Percentiles rank a stretch among this genome's conserved stretches.
Evolutionary conservation across 2,329 filamentous ascomycete species (phyloP).

Genomic region (Fusarium udum): DNA sequence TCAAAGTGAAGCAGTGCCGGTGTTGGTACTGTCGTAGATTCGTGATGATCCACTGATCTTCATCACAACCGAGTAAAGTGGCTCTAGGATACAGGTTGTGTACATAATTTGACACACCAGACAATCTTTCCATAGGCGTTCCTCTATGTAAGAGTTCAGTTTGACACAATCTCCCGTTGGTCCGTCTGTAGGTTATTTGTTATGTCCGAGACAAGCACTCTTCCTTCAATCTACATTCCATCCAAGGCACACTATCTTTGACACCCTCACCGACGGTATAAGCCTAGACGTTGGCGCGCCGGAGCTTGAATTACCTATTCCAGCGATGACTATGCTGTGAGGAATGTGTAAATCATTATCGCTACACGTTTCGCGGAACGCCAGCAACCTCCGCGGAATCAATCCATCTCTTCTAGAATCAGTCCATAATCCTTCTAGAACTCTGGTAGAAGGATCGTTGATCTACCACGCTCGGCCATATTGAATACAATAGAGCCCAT

Average conservation of each 20-base stretch:
- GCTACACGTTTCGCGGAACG: background rate
- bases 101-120: background rate
- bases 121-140: no score
- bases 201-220: background rate
- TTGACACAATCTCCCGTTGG: background rate
- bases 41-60: background rate
- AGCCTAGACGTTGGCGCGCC: background rate
- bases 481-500: background rate
- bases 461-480: background rate
- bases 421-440: background rate
- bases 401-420: background rate
- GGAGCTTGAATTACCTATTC: background rate
- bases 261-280: background rate
- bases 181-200: background rate
- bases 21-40: background rate
- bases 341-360: background rate
- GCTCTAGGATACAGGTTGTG: background rate
- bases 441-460: background rate
- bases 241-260: background rate
- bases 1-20: background rate
- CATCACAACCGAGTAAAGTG: background rate
- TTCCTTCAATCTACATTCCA: constrained; percentile 1
- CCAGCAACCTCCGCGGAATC: background rate
- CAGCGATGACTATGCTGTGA: background rate
- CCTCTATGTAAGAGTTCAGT: background rate